Evolutionary conservation across 75 land plant species (phyloP).

Genomic region (Cunninghamia lanceolata): DNA sequence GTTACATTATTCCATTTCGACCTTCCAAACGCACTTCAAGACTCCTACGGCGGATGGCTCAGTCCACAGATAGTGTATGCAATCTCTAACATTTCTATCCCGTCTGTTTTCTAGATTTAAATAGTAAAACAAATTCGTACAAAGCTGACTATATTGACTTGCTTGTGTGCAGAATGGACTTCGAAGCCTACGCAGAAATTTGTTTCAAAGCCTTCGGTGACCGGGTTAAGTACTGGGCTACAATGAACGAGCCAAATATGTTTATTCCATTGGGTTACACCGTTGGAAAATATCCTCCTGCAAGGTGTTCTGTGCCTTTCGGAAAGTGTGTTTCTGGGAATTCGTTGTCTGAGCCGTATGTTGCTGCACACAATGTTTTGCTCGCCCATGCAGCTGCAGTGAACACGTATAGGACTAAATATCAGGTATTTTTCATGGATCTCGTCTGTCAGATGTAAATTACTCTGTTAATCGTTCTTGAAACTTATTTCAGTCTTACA

Average conservation of each 20-base stretch:
- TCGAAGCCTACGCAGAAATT: constrained; percentile 16
- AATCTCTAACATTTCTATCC: background rate
- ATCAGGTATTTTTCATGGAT: constrained; percentile 7
- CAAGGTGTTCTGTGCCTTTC: constrained; percentile 20
- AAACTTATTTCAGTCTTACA: too few species aligned
- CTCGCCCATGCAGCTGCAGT: constrained; percentile 37
- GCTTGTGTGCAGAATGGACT: constrained; percentile 18
- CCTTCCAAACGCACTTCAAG: constrained; percentile 57
- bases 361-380: constrained; percentile 27
- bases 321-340: constrained; percentile 22
- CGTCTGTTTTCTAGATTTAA: too few species aligned
- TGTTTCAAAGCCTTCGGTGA: constrained; percentile 29
- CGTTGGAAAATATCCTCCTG: constrained; percentile 21
- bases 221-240: constrained; percentile 35
- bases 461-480: too few species aligned
- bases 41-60: constrained; percentile 56
- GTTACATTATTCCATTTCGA: constrained; percentile 57
- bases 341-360: constrained; percentile 20
- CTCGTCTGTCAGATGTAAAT: too few species aligned
- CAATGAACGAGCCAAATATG: constrained; percentile 30
- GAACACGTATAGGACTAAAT: constrained; percentile 16
- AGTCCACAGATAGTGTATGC: constrained; percentile 52
- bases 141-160: too few species aligned
- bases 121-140: too few species aligned
- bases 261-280: constrained; percentile 19